Evolutionary conservation across 148 eudicot species (phyloP).

Genomic region (Cornus controversa): DNA sequence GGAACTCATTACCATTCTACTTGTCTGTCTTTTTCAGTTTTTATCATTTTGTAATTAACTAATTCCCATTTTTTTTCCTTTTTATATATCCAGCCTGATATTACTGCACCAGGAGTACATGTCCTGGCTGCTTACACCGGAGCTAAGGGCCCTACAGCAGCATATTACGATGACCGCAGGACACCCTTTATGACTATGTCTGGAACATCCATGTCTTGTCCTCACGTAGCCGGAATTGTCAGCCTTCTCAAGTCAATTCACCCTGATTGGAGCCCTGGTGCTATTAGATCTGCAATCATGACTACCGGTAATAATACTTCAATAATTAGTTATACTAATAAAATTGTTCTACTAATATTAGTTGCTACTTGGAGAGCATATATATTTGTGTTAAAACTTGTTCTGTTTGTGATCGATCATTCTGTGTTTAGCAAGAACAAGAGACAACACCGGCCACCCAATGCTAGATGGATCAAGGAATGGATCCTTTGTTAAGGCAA

Average conservation of each 20-base stretch:
- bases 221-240: slow-evolving; percentile 64
- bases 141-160: slow-evolving; percentile 33
- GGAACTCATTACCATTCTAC: too few species aligned
- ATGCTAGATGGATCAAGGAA: slow-evolving; percentile 11
- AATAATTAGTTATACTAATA: background rate
- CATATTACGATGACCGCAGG: slow-evolving; percentile 21
- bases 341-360: too few species aligned
- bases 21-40: too few species aligned
- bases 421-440: slow-evolving; percentile 43
- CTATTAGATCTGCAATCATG: slow-evolving; percentile 72
- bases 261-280: slow-evolving; percentile 67
- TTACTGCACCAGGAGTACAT: slow-evolving; percentile 73
- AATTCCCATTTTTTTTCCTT: background rate
- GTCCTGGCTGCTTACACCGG: slow-evolving; percentile 54
- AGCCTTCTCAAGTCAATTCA: slow-evolving; percentile 53
- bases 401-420: too few species aligned
- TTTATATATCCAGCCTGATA: slow-evolving; percentile 52
- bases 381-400: background rate
- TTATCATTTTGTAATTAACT: background rate
- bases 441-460: slow-evolving; percentile 45
- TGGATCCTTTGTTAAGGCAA: slow-evolving; percentile 16
- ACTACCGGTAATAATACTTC: slow-evolving; percentile 53
- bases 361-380: too few species aligned
- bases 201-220: slow-evolving; percentile 82
- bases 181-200: slow-evolving; percentile 31